Evolutionary conservation across 2,329 filamentous ascomycete genomes (phyloP).

Genomic region (Fusarium mexicanum): DNA sequence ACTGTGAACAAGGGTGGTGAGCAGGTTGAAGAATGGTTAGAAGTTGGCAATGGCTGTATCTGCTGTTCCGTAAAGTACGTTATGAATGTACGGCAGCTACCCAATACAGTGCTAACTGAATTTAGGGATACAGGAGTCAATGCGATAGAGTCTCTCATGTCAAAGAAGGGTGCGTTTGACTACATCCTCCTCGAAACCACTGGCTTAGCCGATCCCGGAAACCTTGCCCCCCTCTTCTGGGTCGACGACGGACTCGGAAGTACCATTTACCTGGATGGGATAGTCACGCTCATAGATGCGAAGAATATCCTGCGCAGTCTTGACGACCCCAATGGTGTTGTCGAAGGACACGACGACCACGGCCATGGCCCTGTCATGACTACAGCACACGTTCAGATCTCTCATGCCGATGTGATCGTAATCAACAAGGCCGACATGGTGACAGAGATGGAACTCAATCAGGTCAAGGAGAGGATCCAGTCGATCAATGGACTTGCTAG

Average conservation of each 20-base stretch:
- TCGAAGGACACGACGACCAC: constrained; percentile 62
- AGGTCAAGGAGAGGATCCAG: constrained; percentile 74
- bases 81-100: not conserved
- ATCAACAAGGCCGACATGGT: constrained; percentile 95
- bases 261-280: constrained; percentile 95
- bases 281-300: constrained; percentile 94
- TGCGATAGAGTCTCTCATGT: constrained; percentile 95
- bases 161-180: constrained; percentile 91
- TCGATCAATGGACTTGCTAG: constrained; percentile 92
- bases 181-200: constrained; percentile 98
- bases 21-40: constrained; percentile 92
- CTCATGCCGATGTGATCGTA: constrained; percentile 93
- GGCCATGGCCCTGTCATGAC: constrained; percentile 77
- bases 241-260: constrained; percentile 95
- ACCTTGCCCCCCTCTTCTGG: constrained; percentile 96
- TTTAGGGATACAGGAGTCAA: constrained; percentile 87
- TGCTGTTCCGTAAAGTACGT: constrained; percentile 93
- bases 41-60: constrained; percentile 95
- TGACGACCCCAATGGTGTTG: constrained; percentile 72
- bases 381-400: constrained; percentile 95
- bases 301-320: constrained; percentile 88
- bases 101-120: constrained; percentile 34
- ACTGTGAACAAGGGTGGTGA: constrained; percentile 87
- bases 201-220: constrained; percentile 92
- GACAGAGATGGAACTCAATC: constrained; percentile 71